Percentiles rank a stretch among this genome's conserved stretches.
Conservation (phyloP, 495 filamentous ascomycete genomes). For the Daldinia decipiens region DNA sequence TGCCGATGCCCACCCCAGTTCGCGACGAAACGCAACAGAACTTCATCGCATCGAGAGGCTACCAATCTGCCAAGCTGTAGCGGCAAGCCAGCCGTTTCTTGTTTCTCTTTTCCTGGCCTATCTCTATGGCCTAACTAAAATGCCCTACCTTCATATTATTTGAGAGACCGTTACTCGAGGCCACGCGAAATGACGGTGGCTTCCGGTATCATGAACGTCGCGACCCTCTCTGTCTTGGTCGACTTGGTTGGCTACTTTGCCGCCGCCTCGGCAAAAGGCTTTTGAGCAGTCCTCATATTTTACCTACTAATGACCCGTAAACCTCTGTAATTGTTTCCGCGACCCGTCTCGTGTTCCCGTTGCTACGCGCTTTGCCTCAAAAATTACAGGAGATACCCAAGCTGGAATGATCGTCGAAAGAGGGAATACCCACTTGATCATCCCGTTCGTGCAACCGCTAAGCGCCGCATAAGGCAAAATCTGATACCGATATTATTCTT, state of each 20-base stretch:
- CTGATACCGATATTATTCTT: conserved; percentile 20
- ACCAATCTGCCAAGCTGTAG: conserved; percentile 26
- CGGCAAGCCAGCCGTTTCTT: conserved; percentile 26
- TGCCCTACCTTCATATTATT: conserved; percentile 11
- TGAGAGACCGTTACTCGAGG: conserved; percentile 19
- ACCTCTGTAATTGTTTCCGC: not conserved
- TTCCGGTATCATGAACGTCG: conserved; percentile 19
- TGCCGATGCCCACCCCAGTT: conserved; percentile 25
- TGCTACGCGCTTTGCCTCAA: conserved; percentile 32
- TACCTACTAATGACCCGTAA: not conserved
- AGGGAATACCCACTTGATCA: conserved; percentile 15
- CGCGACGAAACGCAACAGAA: conserved; percentile 35
- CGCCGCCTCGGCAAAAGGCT: conserved; percentile 35
- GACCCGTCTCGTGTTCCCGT: conserved; percentile 18
- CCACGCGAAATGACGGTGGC: conserved; percentile 20
- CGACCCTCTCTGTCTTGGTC: conserved; percentile 13
- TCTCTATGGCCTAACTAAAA: conserved; percentile 13
- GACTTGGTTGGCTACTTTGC: conserved; percentile 37
- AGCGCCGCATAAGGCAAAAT: conserved; percentile 31
- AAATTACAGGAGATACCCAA: conserved; percentile 20
- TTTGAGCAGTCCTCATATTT: not conserved
- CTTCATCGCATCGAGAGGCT: conserved; percentile 42
- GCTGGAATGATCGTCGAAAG: conserved; percentile 14
- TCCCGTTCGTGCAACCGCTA: conserved; percentile 29
- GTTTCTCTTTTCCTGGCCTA: conserved; percentile 11